A percentile compares a stretch with the other conserved stretches of the same genome.
These are phyloP conservation scores for Malassezia psittaci DNA, from an alignment of 1,284 basidiomycete genomes.

Conservation along the genomic window DNA sequence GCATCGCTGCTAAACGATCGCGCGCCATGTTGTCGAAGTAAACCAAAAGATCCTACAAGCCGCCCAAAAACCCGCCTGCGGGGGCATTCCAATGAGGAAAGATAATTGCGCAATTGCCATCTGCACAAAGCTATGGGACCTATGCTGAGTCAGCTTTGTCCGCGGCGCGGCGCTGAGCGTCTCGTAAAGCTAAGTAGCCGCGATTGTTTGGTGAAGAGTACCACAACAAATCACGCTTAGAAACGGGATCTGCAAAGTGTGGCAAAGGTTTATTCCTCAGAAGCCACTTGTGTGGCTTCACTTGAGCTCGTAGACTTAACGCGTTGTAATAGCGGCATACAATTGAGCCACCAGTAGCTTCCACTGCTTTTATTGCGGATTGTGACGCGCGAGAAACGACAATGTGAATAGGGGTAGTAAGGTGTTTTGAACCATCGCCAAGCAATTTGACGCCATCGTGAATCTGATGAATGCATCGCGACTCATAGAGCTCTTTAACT, in stretches of 20 bases:
- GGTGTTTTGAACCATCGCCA: slow-evolving; percentile 63
- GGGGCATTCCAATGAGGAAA: too few species aligned
- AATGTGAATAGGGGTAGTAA: slow-evolving; percentile 68
- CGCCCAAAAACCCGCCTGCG: neutral
- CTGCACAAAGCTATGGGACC: neutral
- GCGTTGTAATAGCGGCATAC: slow-evolving; percentile 86
- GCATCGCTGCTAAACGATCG: slow-evolving; percentile 30
- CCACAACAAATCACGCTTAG: slow-evolving; percentile 31
- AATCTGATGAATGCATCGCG: slow-evolving; percentile 76
- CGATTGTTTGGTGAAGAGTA: slow-evolving; percentile 18
- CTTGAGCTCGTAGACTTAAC: slow-evolving; percentile 67
- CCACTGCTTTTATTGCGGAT: slow-evolving; percentile 72
- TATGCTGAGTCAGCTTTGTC: neutral
- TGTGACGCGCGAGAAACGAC: slow-evolving; percentile 75
- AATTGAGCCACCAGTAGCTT: slow-evolving; percentile 69
- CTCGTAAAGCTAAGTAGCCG: slow-evolving; percentile 18
- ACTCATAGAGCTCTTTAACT: slow-evolving; percentile 68
- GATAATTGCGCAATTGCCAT: neutral
- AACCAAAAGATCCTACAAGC: neutral
- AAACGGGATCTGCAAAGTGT: slow-evolving; percentile 30
- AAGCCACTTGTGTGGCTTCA: slow-evolving; percentile 53
- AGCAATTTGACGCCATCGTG: slow-evolving; percentile 85
- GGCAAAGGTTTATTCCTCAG: slow-evolving; percentile 27
- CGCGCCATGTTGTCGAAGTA: slow-evolving; percentile 20
- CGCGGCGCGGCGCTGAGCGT: slow-evolving; percentile 5